These are phyloP conservation scores for Chaetothyriales sp. DNA, from an alignment of 2,329 filamentous ascomycete genomes.

Conservation along the genomic window DNA sequence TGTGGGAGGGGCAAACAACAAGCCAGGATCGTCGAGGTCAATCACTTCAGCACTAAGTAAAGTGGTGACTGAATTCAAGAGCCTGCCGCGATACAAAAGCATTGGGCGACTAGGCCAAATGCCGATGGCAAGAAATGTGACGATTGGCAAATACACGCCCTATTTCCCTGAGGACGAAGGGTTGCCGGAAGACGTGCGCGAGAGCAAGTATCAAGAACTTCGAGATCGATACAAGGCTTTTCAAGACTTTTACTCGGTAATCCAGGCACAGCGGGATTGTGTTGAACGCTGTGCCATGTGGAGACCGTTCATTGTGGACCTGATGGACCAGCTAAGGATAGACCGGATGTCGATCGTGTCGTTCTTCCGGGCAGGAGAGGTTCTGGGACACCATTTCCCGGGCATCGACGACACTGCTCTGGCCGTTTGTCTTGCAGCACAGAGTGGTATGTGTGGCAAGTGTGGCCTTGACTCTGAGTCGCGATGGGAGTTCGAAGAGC, in stretches of 20 bases:
- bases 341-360: not conserved
- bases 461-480: not conserved
- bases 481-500: not conserved
- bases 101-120: constrained; percentile 8
- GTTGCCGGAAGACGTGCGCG: not conserved
- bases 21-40: not conserved
- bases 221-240: constrained; percentile 4
- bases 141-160: constrained; percentile 5
- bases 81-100: constrained; percentile 8
- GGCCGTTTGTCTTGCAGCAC: not conserved
- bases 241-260: not conserved
- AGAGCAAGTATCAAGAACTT: constrained; percentile 1
- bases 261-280: constrained; percentile 2
- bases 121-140: constrained; percentile 6
- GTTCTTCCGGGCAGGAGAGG: not conserved
- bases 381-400: not conserved
- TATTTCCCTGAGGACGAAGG: constrained; percentile 9
- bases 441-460: not conserved
- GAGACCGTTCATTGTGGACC: not conserved
- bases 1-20: not conserved
- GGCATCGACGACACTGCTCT: not conserved
- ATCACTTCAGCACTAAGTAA: not conserved
- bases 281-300: constrained; percentile 3
- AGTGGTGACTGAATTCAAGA: not conserved
- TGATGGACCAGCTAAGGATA: not conserved